Evolutionary conservation across 139 green algal species (phyloP).

Genomic region (Closterium sp.): DNA sequence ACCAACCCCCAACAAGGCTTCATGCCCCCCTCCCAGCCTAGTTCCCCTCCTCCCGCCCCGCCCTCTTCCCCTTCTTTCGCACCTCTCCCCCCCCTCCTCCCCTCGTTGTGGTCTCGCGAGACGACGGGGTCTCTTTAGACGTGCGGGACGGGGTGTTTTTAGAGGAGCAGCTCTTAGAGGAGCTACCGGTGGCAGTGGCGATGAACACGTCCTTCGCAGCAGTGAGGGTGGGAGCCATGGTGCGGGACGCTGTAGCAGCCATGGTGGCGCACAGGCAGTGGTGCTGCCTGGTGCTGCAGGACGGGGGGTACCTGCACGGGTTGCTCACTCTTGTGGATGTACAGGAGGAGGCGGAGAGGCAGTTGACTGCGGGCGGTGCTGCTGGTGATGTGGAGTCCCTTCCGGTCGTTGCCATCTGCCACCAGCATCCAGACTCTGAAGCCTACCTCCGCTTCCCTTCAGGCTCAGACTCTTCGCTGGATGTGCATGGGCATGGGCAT

Average conservation of each 20-base stretch:
- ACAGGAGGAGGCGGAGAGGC: conserved; percentile 33
- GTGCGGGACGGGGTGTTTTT: conserved; percentile 12
- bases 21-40: background rate
- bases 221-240: conserved; percentile 6
- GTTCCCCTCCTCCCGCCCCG: conserved; percentile 1
- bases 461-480: background rate
- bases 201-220: conserved; percentile 32
- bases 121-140: background rate
- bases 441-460: background rate
- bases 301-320: conserved; percentile 11
- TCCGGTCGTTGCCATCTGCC: background rate
- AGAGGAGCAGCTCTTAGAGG: conserved; percentile 34
- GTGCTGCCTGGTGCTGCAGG: conserved; percentile 35
- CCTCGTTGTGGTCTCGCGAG: background rate
- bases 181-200: conserved; percentile 12
- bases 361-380: background rate
- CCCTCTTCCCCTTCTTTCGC: background rate
- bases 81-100: background rate
- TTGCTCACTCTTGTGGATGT: conserved; percentile 46
- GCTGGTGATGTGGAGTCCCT: background rate
- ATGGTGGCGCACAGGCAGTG: conserved; percentile 31
- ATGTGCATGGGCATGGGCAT: too few species aligned
- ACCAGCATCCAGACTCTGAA: background rate
- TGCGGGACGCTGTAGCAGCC: conserved; percentile 23
- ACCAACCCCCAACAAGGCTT: background rate